Percentiles rank a stretch among this genome's conserved stretches.
Conservation (phyloP, 208 protist species). For the Trypanosoma caninum region DNA sequence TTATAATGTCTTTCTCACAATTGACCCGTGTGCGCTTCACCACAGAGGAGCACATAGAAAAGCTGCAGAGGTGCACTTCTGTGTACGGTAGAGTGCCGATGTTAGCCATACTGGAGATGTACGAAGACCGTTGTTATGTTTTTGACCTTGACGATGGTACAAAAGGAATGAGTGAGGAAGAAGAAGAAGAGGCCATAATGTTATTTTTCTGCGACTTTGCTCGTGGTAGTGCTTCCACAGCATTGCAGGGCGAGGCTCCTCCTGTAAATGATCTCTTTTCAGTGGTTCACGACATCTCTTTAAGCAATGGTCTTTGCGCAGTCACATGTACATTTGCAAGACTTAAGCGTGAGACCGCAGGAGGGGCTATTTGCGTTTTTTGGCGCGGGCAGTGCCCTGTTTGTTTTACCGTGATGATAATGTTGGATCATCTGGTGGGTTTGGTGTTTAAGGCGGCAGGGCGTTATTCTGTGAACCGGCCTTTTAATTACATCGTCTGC, state of each 20-base stretch:
- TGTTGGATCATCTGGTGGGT: constrained; percentile 44
- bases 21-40: constrained; percentile 16
- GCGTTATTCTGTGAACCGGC: constrained; percentile 9
- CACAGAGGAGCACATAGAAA: constrained; percentile 11
- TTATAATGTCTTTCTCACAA: background rate
- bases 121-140: constrained; percentile 12
- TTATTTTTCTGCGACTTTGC: constrained; percentile 31
- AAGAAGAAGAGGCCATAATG: constrained; percentile 2
- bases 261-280: constrained; percentile 27
- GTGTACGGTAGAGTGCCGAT: constrained; percentile 17
- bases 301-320: constrained; percentile 29
- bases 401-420: constrained; percentile 46
- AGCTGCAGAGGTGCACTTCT: constrained; percentile 16
- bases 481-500: constrained; percentile 40
- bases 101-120: constrained; percentile 11
- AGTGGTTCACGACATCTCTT: constrained; percentile 28
- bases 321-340: constrained; percentile 31
- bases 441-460: constrained; percentile 27
- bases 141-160: background rate
- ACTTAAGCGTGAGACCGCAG: constrained; percentile 18
- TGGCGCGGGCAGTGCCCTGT: constrained; percentile 64
- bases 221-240: constrained; percentile 24
- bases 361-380: constrained; percentile 42
- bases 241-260: constrained; percentile 33
- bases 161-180: background rate